These are phyloP conservation scores for Hippophae tibetana DNA, from an alignment of 306 rosid genomes.

Conservation along the genomic window DNA sequence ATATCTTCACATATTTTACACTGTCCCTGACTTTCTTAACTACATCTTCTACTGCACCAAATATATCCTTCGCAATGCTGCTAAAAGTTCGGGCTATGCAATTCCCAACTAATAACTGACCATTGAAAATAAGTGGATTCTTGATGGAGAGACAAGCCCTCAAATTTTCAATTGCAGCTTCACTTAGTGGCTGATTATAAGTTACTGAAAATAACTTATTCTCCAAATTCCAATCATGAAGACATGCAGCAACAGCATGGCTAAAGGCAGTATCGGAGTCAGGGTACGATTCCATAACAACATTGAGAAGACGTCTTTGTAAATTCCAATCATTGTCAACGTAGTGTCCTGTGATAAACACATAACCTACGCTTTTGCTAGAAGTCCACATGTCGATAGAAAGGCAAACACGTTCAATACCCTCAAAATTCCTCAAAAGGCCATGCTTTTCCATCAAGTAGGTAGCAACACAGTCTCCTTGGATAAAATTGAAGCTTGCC, in stretches of 20 bases:
- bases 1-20: conserved; percentile 81
- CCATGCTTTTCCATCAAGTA: conserved; percentile 68
- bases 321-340: conserved; percentile 85
- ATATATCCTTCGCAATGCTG: conserved; percentile 56
- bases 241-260: conserved; percentile 86
- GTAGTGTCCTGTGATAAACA: conserved; percentile 79
- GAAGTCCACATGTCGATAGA: conserved; percentile 82
- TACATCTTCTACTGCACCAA: conserved; percentile 33
- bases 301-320: conserved; percentile 77
- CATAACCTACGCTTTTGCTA: conserved; percentile 71
- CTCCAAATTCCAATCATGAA: conserved; percentile 81
- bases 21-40: conserved; percentile 64
- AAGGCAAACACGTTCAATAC: conserved; percentile 76
- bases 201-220: conserved; percentile 75
- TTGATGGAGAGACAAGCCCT: conserved; percentile 66
- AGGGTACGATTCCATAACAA: conserved; percentile 89
- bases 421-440: conserved; percentile 50
- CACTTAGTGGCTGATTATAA: conserved; percentile 35
- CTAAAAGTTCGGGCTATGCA: conserved; percentile 76
- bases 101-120: conserved; percentile 65
- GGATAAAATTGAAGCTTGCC: conserved; percentile 85
- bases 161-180: conserved; percentile 50
- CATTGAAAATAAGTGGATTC: conserved; percentile 74
- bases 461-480: conserved; percentile 94
- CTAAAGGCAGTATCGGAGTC: conserved; percentile 64